phyloP scores from a whole-genome alignment of 2,329 filamentous ascomycete species.

The Lachnellula cervina region DNA sequence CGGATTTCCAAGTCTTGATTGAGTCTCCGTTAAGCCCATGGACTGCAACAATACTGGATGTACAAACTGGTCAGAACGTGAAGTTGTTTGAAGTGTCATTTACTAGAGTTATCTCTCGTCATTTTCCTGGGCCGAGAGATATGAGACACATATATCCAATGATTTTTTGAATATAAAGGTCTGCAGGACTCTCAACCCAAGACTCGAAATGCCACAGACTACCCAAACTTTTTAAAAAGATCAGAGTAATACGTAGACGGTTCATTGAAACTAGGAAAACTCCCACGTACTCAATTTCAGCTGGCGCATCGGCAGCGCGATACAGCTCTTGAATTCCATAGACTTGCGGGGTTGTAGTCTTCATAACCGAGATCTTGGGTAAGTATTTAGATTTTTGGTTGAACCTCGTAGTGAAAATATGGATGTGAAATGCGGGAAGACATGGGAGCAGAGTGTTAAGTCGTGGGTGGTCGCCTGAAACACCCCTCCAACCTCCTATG shows the following conservation, averaged over 20 bases:
- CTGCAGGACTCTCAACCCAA: no score
- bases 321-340: constrained; percentile 4
- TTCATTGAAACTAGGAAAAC: background rate
- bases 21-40: constrained; percentile 38
- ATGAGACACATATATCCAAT: no score
- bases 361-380: background rate
- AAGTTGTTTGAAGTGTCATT: no score
- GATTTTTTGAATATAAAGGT: no score
- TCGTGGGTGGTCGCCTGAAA: background rate
- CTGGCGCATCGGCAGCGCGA: background rate
- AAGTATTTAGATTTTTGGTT: background rate
- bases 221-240: background rate
- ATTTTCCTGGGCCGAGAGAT: no score
- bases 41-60: constrained; percentile 32
- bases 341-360: constrained; percentile 25
- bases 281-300: constrained; percentile 1
- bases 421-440: no score
- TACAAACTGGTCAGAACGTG: no score
- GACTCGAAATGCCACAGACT: background rate
- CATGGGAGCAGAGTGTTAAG: background rate
- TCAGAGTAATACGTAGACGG: background rate
- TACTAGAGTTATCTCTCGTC: no score
- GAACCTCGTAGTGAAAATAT: no score
- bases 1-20: constrained; percentile 33
- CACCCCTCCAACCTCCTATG: background rate